Base-by-base conservation (phyloP, 2,329 filamentous ascomycete genomes). In the Mycosphaerella sp. region DNA sequence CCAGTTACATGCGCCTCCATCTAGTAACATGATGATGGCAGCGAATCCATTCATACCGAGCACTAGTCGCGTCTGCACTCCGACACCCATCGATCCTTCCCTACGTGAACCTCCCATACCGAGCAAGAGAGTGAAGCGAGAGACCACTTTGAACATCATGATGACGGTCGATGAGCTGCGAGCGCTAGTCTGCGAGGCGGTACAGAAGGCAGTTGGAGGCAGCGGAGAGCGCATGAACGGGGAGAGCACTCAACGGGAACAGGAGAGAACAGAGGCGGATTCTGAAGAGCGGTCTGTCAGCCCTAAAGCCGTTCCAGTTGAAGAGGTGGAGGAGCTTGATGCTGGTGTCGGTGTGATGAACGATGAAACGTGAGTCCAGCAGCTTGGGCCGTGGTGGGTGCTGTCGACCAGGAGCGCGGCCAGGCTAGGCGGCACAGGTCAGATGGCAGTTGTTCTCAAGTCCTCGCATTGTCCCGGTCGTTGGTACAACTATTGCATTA, bases 21-120 rank as follows among this genome's bases (percentile, higher is more conserved):
- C 21, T 23, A n/a, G 32, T 4, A 41, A 42, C 0, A 53, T 58
- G 32, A 50, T 54, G 52, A 50, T 54, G 52, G 39, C 50, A 6
- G 53, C 56, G 4, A 48, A 52, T 11, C 51, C 53, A 8, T 59
- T 43, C 39, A 39, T 49, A 17, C 50, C 39, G 34, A 56, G 41
- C n/a, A 55, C 53, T 11, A 57, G 59, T 6, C 56, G 62, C 23
- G 54, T 63, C 47, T 64, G 62, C 39, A 62, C 61, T 11, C 61
- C 62, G 10, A 52, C 55, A 26, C 45, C 54, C 6, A 59, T 62
- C 39, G 60, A 62, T 48, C 60, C 58, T 8, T 53, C 50, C n/a
- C 54, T 62, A 41, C 55, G 45, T 50, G 31, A 43, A 32, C n/a
- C 51, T 8, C 49, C 54, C 6, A 51, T 42, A 4, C 38, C 46